Evolutionary conservation across 2,329 filamentous ascomycete species (phyloP).

Genomic region (Pseudogymnoascus sp.): DNA sequence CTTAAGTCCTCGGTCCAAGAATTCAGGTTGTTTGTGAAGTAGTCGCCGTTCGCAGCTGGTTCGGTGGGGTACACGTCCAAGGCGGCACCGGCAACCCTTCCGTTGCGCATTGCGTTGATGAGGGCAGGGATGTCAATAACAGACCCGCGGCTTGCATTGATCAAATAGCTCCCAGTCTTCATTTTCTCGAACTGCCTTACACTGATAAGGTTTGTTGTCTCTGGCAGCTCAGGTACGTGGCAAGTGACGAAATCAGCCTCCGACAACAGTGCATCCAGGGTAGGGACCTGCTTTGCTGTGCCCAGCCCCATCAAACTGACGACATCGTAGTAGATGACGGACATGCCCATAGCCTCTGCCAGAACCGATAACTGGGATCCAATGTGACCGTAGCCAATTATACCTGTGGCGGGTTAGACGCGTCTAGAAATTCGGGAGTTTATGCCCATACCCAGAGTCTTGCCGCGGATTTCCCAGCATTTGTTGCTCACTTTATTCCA

Average conservation of each 20-base stretch:
- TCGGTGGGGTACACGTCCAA: conserved; percentile 94
- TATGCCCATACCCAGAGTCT: conserved; percentile 66
- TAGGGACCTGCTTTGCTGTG: conserved; percentile 74
- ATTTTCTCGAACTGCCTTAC: conserved; percentile 71
- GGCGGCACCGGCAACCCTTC: conserved; percentile 88
- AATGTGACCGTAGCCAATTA: conserved; percentile 96
- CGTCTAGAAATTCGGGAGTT: background rate
- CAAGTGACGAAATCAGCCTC: conserved; percentile 87
- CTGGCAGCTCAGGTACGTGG: conserved; percentile 86
- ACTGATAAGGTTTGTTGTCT: conserved; percentile 92
- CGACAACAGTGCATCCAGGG: conserved; percentile 66
- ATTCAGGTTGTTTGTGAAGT: conserved; percentile 82
- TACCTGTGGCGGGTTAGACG: conserved; percentile 43
- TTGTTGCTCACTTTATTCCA: conserved; percentile 98
- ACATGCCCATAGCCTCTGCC: conserved; percentile 96
- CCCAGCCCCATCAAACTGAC: conserved; percentile 91
- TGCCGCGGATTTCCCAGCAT: conserved; percentile 97
- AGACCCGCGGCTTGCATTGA: conserved; percentile 90
- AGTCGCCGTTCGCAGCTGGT: conserved; percentile 87
- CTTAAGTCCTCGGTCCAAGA: conserved; percentile 78
- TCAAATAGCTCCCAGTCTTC: conserved; percentile 87
- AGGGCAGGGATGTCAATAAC: conserved; percentile 92
- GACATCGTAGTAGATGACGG: conserved; percentile 94
- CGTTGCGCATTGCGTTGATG: conserved; percentile 75
- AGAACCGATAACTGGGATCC: conserved; percentile 92